Evolutionary conservation across 1,284 basidiomycete species (phyloP), one percentile per base, ranked within the genome.

Genomic region (Moesziomyces parantarcticus): DNA sequence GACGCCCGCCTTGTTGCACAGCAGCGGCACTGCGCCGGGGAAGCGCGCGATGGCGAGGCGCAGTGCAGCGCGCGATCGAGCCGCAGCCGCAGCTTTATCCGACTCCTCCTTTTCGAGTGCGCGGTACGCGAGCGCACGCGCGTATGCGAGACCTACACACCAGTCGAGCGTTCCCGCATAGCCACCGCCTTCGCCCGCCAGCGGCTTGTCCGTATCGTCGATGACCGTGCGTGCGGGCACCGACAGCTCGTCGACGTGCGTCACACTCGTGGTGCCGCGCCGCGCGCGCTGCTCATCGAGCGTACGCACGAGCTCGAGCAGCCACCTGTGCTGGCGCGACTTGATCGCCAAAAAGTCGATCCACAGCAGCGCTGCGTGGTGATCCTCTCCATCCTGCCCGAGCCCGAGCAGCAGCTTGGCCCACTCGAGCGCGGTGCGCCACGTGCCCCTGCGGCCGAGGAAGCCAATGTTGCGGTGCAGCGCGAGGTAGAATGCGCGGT

Each of bases 271-370:
- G 3, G 40, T 39, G 16, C 36, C 25, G 3, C 46, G 40, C 4
- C 61, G 55, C 6, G 58, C 51, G 8, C 60, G 59, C 43, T 69
- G 62, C 45, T 66, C 65, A n/a, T 81, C 76, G 34, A 82, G 66
- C 32, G 54, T 53, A 5, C 59, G 45, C 25, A 79, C 50, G 20
- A 80, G 57, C 3, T 75, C 72, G 5, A 83, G 32, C n/a, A 83
- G 52, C 82, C 82, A 83, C 1, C 62, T 47, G 34, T 73, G 59
- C 47, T 82, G 79, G 22, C 63, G 62, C 7, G 70, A 60, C 51
- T 83, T 83, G 57, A 83, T 68, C 11, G 80, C 79, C 8, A 83
- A n/a, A 25, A 82, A 83, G 47, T 83, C 82, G 36, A 83, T 70
- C 80, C 81, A 83, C 5, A 83, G 75, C 54, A 83, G 39, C 39